Conservation (phyloP, 495 filamentous ascomycete genomes). For the Oleoguttula mirabilis region DNA sequence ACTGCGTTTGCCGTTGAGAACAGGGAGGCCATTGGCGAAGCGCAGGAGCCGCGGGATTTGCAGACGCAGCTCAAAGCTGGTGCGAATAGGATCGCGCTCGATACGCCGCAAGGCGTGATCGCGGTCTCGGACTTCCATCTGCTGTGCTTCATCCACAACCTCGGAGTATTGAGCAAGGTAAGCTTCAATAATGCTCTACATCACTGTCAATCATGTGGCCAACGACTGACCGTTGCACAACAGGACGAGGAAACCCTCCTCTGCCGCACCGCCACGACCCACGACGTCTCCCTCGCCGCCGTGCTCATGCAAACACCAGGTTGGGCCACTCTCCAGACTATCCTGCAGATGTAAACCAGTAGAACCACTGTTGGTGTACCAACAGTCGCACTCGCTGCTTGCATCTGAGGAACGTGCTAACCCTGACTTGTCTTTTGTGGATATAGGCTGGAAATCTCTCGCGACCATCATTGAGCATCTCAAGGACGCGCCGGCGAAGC, state of each 20-base stretch:
- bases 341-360: conserved; percentile 47
- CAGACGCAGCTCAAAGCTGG: conserved; percentile 47
- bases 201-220: conserved; percentile 11
- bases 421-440: not conserved
- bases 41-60: conserved; percentile 58
- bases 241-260: conserved; percentile 87
- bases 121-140: conserved; percentile 84
- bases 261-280: conserved; percentile 65
- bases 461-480: conserved; percentile 10
- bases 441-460: conserved; percentile 16
- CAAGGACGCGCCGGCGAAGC: conserved; percentile 14
- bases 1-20: conserved; percentile 80
- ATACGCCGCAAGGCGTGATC: conserved; percentile 43
- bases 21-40: conserved; percentile 68
- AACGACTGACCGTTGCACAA: not conserved
- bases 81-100: conserved; percentile 37
- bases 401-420: conserved; percentile 2
- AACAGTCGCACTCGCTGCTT: not conserved
- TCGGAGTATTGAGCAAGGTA: conserved; percentile 76
- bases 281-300: conserved; percentile 64
- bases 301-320: conserved; percentile 72
- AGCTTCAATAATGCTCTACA: conserved; percentile 19
- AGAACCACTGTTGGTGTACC: conserved; percentile 1
- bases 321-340: conserved; percentile 86
- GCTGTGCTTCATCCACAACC: conserved; percentile 68